Base-by-base conservation (phyloP, 202 grass and related monocot genomes). In the Zoysia matrella region DNA sequence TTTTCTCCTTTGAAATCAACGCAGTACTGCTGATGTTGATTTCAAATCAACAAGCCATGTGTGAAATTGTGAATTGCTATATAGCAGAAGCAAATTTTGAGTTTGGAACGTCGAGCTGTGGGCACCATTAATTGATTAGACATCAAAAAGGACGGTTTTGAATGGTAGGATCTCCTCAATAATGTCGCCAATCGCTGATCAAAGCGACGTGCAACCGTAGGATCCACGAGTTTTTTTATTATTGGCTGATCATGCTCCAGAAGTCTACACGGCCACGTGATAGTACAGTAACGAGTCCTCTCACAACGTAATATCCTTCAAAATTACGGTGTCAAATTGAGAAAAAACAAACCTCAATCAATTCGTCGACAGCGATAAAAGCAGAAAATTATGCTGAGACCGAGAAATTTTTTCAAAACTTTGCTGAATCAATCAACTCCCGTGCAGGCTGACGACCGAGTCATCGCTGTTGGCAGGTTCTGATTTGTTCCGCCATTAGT, bases 131-230 rank as follows among this genome's bases (percentile, higher is more conserved):
- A 90, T 80, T 47, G 80, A 87, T 80, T 30, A 30, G 22, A 30
- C 22, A 4, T 74, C 1, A 60, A 84, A 82, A 87, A 83, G 84
- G 84, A 87, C 88, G 52, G 30, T n/a, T 44, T 67, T 80, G 80
- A 83, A 80, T 42, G 10, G 64, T 61, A 67, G 43, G 1, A 50
- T 6, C 48, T 50, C 6, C n/a, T 71, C 74, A 67, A 72, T 65
- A 66, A 79, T 60, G 6, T 45, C 11, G 10, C 74, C 70, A 45
- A 60, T 53, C 79, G 76, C 52, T 76, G 71, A 30, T 30, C 22
- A 30, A 30, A 65, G 49, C 62, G 56, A 62, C 41, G 9, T 7
- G 54, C 73, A 15, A 30, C 6, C 22, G 52, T 70, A 74, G 78
- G 30, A 16, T 40, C 15, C 3, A 63, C 0, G 53, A 63, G 46